These are phyloP conservation scores for Lumnitzera racemosa DNA, from an alignment of 345 rosid genomes.

Conservation along the genomic window DNA sequence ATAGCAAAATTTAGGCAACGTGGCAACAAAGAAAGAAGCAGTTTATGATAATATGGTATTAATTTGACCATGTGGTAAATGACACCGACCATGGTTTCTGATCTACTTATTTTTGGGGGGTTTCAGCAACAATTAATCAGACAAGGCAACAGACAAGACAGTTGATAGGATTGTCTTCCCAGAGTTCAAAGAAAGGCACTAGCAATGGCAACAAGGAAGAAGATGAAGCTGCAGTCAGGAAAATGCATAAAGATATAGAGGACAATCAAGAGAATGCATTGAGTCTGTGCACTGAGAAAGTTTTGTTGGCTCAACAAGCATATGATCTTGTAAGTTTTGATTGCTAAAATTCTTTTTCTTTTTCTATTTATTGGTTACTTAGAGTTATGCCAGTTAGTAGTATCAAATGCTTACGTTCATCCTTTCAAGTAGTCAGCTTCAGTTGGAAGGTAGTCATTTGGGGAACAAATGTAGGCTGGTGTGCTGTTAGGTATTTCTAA, in stretches of 20 bases:
- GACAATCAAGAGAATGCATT: constrained; percentile 67
- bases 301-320: constrained; percentile 83
- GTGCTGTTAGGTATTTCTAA: too few relatives aligned
- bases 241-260: constrained; percentile 79
- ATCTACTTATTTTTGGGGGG: background rate
- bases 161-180: constrained; percentile 58
- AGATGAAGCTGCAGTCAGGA: constrained; percentile 57
- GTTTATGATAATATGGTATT: too few relatives aligned
- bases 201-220: constrained; percentile 20
- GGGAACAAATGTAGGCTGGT: too few relatives aligned
- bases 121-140: constrained; percentile 76
- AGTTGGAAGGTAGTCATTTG: too few relatives aligned
- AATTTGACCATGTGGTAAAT: too few relatives aligned
- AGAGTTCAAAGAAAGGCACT: too few relatives aligned
- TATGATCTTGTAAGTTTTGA: constrained; percentile 73
- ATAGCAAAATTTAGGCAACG: too few relatives aligned
- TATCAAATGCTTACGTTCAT: background rate
- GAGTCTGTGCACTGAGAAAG: constrained; percentile 88
- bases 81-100: too few relatives aligned
- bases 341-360: too few relatives aligned
- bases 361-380: too few relatives aligned
- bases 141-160: constrained; percentile 81
- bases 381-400: background rate
- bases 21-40: too few relatives aligned
- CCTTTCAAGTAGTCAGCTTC: too few relatives aligned